phyloP scores from a whole-genome alignment of 306 rosid genomes.

The Quercus wislizeni region DNA sequence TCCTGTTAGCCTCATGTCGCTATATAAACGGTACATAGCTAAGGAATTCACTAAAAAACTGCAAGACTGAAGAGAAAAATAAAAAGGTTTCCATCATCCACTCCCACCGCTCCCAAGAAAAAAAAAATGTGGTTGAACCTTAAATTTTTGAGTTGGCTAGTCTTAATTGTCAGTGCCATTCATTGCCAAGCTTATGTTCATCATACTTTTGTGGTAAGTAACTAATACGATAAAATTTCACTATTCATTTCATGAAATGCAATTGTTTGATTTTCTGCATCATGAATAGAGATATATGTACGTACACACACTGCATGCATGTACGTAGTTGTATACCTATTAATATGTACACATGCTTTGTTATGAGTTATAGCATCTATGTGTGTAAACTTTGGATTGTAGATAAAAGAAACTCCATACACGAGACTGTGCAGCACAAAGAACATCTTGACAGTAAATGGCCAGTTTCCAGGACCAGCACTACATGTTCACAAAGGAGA shows the following conservation, averaged over 20 bases:
- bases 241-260: too few relatives aligned
- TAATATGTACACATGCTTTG: not conserved
- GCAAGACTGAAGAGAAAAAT: too few relatives aligned
- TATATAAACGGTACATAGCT: too few relatives aligned
- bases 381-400: not conserved
- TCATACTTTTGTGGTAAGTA: constrained; percentile 23
- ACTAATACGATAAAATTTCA: not conserved
- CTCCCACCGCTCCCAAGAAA: too few relatives aligned
- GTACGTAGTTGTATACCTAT: not conserved
- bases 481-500: constrained; percentile 35
- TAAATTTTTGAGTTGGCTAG: not conserved
- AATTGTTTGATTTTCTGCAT: too few relatives aligned
- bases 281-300: too few relatives aligned
- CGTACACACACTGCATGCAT: not conserved
- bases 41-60: too few relatives aligned
- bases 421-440: constrained; percentile 38
- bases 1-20: too few relatives aligned
- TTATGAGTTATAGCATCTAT: not conserved
- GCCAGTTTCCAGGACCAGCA: constrained; percentile 48
- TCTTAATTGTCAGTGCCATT: constrained; percentile 7
- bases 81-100: too few relatives aligned
- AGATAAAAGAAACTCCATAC: constrained; percentile 27
- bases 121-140: not conserved
- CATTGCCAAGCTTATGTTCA: constrained; percentile 24
- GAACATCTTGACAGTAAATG: constrained; percentile 49